Base-by-base conservation (phyloP, 164 flowering plant genomes). In the Dillenia suffruticosa region DNA sequence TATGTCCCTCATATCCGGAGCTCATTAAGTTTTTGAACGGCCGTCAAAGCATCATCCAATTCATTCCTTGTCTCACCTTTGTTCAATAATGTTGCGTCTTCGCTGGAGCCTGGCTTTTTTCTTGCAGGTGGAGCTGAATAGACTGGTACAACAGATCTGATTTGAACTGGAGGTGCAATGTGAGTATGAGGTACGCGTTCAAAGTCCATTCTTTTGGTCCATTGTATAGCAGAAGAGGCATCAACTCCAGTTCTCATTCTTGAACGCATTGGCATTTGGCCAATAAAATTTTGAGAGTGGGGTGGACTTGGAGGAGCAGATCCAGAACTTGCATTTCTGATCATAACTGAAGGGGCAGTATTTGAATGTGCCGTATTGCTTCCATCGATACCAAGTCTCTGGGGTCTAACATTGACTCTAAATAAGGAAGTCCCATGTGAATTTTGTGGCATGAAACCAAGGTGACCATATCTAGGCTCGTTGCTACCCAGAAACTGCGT, bases 101-200 rank as follows among this genome's bases (percentile, higher is more conserved):
- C 68, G 45, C 44, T 40, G 19, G 70, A 50, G 44, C 62, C 71
- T 4, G 77, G 64, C 24, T 45, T 49, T 61, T 62, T 65, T 61
- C 77, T 71, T 5, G 67, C 52, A 10, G 81, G 81, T 10, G 85
- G 81, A 54, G 84, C 81, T 14, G 86, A 76, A 73, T 84, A 82
- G 13, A 81, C 86, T 12, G 84, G 89, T 2, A 75, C 67, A 44
- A 84, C 81, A 2, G 88, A 79, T 51, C 85, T 70, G 58, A 84
- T 78, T 58, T 81, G 77, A 61, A 84, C 86, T 19, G 86, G 66
- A 2, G 88, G 88, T 5, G 88, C 88, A 74, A 76, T 66, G 63
- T 26, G 58, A 54, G 9, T 12, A 2, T 77, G 63, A 49, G 49
- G 68, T 14, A 57, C n/a, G 17, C 64, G 56, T 40, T 64, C 70